These are phyloP conservation scores for Apiospora sp. DNA, from an alignment of 2,329 filamentous ascomycete species.

Conservation along the genomic window DNA sequence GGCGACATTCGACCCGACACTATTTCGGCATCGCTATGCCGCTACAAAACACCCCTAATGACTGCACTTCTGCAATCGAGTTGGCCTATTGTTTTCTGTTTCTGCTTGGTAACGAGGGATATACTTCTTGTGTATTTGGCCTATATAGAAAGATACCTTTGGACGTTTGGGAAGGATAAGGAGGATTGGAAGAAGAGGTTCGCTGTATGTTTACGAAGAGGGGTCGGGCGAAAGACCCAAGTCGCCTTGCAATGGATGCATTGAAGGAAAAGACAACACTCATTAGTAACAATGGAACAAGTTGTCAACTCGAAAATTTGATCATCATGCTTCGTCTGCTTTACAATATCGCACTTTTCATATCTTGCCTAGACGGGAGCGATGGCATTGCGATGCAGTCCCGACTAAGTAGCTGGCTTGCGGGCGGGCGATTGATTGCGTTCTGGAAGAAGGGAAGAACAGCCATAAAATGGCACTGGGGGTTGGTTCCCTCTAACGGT, in stretches of 20 bases:
- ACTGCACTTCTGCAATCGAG: conserved; percentile 20
- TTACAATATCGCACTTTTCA: not conserved
- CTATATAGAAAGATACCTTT: conserved; percentile 20
- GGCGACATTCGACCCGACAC: not conserved
- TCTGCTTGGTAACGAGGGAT: conserved; percentile 1
- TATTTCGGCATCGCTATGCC: conserved; percentile 13
- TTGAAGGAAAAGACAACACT: conserved; percentile 1
- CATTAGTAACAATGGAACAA: conserved; percentile 14
- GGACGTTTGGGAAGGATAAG: not conserved
- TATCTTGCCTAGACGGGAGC: not conserved
- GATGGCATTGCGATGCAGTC: not conserved
- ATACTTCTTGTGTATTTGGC: conserved; percentile 1
- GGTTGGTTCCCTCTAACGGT: not conserved
- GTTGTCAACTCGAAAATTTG: conserved; percentile 1
- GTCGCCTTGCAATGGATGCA: conserved; percentile 10
- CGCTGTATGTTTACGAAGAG: not conserved
- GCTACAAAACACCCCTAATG: conserved; percentile 4
- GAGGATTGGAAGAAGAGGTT: not conserved
- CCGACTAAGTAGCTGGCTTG: not conserved
- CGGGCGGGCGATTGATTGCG: not conserved
- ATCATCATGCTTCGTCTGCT: not conserved
- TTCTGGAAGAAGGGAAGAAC: not conserved
- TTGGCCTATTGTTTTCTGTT: conserved; percentile 4
- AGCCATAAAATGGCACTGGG: not conserved
- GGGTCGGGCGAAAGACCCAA: not conserved